Conservation (phyloP, 225 moss, liverwort and hornwort species). For the Sphagnum contortum region DNA sequence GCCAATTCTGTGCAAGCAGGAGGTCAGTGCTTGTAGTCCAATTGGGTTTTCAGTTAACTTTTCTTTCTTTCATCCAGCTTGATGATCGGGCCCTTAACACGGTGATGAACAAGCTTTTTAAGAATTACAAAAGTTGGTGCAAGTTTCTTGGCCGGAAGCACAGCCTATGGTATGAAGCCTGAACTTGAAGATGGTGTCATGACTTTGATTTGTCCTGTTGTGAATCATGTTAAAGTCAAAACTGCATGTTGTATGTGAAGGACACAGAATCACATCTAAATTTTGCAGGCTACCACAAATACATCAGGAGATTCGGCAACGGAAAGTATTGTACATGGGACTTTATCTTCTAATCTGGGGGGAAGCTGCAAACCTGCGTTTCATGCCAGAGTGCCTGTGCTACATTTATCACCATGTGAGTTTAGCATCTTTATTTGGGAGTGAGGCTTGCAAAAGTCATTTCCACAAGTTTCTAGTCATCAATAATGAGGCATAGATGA, state of each 20-base stretch:
- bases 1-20: too few relatives aligned
- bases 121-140: slow-evolving; percentile 96
- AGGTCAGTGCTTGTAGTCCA: not conserved
- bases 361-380: slow-evolving; percentile 86
- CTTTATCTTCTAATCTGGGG: slow-evolving; percentile 94
- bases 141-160: slow-evolving; percentile 89
- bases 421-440: not conserved
- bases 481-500: too few relatives aligned
- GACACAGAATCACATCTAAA: too few relatives aligned
- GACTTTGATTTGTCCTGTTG: not conserved
- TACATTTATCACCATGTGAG: slow-evolving; percentile 89
- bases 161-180: slow-evolving; percentile 57
- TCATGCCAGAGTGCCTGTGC: slow-evolving; percentile 98
- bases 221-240: not conserved
- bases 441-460: not conserved
- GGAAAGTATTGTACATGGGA: slow-evolving; percentile 81
- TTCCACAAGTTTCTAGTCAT: not conserved
- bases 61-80: slow-evolving; percentile 30
- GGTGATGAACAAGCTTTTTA: slow-evolving; percentile 81
- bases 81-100: slow-evolving; percentile 84
- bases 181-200: not conserved
- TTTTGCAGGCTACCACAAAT: slow-evolving; percentile 62
- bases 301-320: slow-evolving; percentile 73
- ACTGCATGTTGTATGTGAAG: too few relatives aligned
- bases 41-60: too few relatives aligned